phyloP scores from a whole-genome alignment of 345 rosid species.

The Linum tenue region DNA sequence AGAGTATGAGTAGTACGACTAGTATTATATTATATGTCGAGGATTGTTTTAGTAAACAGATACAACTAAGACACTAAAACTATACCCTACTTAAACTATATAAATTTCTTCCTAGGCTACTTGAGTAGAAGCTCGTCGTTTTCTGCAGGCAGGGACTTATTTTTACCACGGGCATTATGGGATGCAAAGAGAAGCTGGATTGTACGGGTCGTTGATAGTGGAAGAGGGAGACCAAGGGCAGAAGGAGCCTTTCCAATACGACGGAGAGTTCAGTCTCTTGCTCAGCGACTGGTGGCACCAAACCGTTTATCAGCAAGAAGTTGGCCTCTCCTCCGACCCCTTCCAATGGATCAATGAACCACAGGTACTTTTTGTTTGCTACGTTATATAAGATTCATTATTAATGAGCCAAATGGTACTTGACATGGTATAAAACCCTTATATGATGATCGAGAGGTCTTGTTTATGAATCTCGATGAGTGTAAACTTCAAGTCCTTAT shows the following conservation, averaged over 20 bases:
- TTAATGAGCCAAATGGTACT: neutral
- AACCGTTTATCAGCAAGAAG: conserved; percentile 46
- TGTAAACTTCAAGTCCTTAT: too few species aligned
- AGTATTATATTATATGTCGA: too few species aligned
- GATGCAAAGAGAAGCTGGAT: conserved; percentile 80
- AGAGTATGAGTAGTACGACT: neutral
- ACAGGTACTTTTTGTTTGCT: conserved; percentile 32
- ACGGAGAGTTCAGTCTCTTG: conserved; percentile 48
- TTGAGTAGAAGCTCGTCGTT: too few species aligned
- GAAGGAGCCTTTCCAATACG: conserved; percentile 57
- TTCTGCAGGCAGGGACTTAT: conserved; percentile 62
- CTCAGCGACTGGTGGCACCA: conserved; percentile 88
- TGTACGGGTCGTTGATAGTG: conserved; percentile 57
- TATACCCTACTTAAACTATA: too few species aligned
- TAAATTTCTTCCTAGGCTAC: too few species aligned
- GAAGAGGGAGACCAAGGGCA: conserved; percentile 36
- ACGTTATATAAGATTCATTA: neutral
- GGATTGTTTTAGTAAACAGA: too few species aligned
- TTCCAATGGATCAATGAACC: conserved; percentile 80
- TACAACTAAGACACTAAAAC: too few species aligned
- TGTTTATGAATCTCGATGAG: too few species aligned
- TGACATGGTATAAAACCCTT: too few species aligned
- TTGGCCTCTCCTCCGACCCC: conserved; percentile 60
- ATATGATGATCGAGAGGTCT: too few species aligned
- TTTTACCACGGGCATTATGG: conserved; percentile 84